These are phyloP conservation scores for Colletotrichum tofieldiae DNA, from an alignment of 2,329 filamentous ascomycete species.

Conservation along the genomic window DNA sequence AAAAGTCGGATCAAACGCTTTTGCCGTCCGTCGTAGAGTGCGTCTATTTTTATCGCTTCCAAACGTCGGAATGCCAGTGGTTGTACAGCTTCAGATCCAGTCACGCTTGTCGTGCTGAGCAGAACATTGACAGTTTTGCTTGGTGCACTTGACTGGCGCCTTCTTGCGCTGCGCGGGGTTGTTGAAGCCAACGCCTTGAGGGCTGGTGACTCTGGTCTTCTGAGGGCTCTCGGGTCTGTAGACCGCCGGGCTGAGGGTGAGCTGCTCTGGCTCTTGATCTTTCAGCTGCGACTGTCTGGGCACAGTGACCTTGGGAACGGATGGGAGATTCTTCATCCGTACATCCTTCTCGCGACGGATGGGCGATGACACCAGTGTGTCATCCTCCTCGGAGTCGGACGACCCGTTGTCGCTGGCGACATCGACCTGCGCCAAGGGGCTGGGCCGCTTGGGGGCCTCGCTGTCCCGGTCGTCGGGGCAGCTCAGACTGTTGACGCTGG, in stretches of 20 bases:
- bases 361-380: slow-evolving; percentile 34
- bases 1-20: slow-evolving; percentile 32
- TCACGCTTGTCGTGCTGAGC: slow-evolving; percentile 46
- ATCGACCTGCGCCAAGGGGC: slow-evolving; percentile 48
- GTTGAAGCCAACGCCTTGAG: slow-evolving; percentile 61
- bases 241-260: slow-evolving; percentile 66
- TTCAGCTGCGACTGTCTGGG: slow-evolving; percentile 29
- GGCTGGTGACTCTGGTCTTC: slow-evolving; percentile 58
- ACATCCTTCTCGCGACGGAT: slow-evolving; percentile 50
- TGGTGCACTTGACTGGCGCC: slow-evolving; percentile 38
- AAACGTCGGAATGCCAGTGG: slow-evolving; percentile 44
- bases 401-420: slow-evolving; percentile 26
- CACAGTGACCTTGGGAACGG: slow-evolving; percentile 50
- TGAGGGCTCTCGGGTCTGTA: slow-evolving; percentile 63
- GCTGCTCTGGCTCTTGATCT: slow-evolving; percentile 49
- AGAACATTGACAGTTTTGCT: slow-evolving; percentile 43
- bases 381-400: slow-evolving; percentile 45
- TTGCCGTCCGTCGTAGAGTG: slow-evolving; percentile 32
- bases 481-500: slow-evolving; percentile 58
- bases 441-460: slow-evolving; percentile 48
- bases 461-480: slow-evolving; percentile 49
- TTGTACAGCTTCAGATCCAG: slow-evolving; percentile 49
- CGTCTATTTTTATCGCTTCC: slow-evolving; percentile 28
- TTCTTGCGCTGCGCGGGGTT: slow-evolving; percentile 39
- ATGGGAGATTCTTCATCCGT: slow-evolving; percentile 57